A percentile compares a stretch with the other conserved stretches of the same genome.
Conservation (phyloP, 371 early-diverging fungal species). For the Mucor racemosus region DNA sequence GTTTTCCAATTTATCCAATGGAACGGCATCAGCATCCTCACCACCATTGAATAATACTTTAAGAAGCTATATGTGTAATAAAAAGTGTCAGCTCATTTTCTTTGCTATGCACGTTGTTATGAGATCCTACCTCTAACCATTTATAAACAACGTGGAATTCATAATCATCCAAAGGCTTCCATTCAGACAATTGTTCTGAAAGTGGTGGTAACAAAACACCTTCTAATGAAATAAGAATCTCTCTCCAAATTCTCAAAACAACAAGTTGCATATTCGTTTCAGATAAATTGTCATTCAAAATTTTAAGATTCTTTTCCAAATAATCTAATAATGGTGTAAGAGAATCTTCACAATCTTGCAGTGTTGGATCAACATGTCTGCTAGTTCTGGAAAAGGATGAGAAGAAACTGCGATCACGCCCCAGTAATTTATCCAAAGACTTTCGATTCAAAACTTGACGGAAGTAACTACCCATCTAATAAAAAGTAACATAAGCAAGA, state of each 20-base stretch:
- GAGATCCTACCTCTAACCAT: constrained; percentile 61
- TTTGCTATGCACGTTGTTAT: not conserved
- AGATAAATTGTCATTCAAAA: constrained; percentile 78
- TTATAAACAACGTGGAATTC: constrained; percentile 79
- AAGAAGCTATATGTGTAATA: constrained; percentile 60
- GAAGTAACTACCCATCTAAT: constrained; percentile 61
- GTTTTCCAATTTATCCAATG: constrained; percentile 74
- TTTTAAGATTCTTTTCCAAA: constrained; percentile 83
- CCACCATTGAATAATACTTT: constrained; percentile 89
- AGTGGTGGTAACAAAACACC: constrained; percentile 81
- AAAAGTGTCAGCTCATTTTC: not conserved
- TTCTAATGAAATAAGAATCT: constrained; percentile 77
- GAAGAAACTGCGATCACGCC: constrained; percentile 51
- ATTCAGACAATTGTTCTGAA: constrained; percentile 64
- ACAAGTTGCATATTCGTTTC: constrained; percentile 80
- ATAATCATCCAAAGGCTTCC: constrained; percentile 69
- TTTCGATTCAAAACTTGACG: constrained; percentile 62
- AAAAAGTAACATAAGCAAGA: not conserved
- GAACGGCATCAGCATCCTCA: constrained; percentile 81
- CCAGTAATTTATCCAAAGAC: constrained; percentile 44
- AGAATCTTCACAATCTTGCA: constrained; percentile 78
- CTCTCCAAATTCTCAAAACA: constrained; percentile 85
- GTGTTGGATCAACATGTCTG: constrained; percentile 46
- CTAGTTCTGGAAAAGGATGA: constrained; percentile 41
- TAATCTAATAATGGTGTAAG: constrained; percentile 84